A percentile compares a stretch with the other conserved stretches of the same genome.
These are phyloP conservation scores for Shiraia bambusicola DNA, from an alignment of 2,329 filamentous ascomycete genomes.

Conservation along the genomic window DNA sequence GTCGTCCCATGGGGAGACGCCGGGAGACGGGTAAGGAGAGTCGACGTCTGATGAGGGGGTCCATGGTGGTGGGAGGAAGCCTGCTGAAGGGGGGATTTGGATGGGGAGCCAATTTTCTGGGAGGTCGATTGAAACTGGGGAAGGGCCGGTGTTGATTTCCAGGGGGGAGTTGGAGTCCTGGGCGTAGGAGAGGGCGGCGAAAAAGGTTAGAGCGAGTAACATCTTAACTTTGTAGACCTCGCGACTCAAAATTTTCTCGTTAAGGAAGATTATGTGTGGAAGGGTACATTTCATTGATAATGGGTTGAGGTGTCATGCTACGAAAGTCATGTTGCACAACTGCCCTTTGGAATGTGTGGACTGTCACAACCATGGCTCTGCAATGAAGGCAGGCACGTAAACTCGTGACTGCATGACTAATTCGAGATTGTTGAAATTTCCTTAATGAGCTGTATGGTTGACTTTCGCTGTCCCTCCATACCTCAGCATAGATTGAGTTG, in stretches of 20 bases:
- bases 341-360: neutral
- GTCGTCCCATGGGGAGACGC: conserved; percentile 13
- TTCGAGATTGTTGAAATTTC: too few relatives aligned
- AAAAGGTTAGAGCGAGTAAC: neutral
- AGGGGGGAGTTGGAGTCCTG: neutral
- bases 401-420: neutral
- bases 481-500: too few relatives aligned
- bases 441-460: too few relatives aligned
- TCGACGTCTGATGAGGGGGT: conserved; percentile 7
- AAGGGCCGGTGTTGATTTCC: neutral
- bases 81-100: conserved; percentile 1
- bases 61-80: conserved; percentile 12
- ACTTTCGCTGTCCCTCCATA: too few relatives aligned
- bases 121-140: neutral
- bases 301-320: neutral
- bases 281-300: neutral
- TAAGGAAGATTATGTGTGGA: neutral
- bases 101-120: neutral
- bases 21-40: conserved; percentile 9
- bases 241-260: too few relatives aligned
- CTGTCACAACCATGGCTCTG: neutral
- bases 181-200: neutral
- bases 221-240: neutral
- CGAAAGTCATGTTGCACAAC: neutral
- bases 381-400: conserved; percentile 2